Base-by-base conservation (phyloP, 495 filamentous ascomycete species). In the Astrothelium macrocarpum region DNA sequence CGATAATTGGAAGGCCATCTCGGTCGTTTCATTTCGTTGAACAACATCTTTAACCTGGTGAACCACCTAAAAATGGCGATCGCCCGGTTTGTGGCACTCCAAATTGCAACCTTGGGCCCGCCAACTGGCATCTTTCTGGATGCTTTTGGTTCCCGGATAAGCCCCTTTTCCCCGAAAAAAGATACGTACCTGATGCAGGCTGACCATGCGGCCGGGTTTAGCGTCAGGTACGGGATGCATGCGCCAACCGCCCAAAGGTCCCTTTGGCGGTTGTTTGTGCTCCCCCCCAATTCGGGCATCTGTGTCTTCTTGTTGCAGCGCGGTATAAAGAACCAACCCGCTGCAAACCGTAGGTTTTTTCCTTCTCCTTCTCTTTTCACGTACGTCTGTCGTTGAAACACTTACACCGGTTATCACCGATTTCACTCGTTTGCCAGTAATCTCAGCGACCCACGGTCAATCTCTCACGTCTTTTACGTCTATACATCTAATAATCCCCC, bases 331-430 rank as follows among this genome's bases (percentile, higher is more conserved):
- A 56, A 56, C 23, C 49, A 10, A 28, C 49, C 29, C 49, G 25
- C 49, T 28, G 25, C 49, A 11, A 28, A 16, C 49, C 23, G 45
- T 16, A 5, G 16, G 5, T 12, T 29, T 42, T 63, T 31, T 34
- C 20, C 29, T 56, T 62, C 29, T 25, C 59, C 59, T 14, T 58
- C 23, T 34, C 23, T 59, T 60, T 39, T 43, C 60, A 36, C 63
- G 32, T 32, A 11, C 26, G 20, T 61, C 64, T 46, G 23, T 64
- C 63, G 36, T 64, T 60, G 56, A 58, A 59, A 63, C 34, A 65
- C 64, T 67, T 65, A 70, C 69, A 62, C 66, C 71, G 71, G 70
- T 71, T 67, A 65, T 61, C 61, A 60, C 71, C 73, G 71, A 71
- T 70, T 71, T 67, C 73, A 72, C 69, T 75, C 73, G 70, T 72